These are phyloP conservation scores for Talaromyces sp. DNA, from an alignment of 2,329 filamentous ascomycete species.

Conservation along the genomic window DNA sequence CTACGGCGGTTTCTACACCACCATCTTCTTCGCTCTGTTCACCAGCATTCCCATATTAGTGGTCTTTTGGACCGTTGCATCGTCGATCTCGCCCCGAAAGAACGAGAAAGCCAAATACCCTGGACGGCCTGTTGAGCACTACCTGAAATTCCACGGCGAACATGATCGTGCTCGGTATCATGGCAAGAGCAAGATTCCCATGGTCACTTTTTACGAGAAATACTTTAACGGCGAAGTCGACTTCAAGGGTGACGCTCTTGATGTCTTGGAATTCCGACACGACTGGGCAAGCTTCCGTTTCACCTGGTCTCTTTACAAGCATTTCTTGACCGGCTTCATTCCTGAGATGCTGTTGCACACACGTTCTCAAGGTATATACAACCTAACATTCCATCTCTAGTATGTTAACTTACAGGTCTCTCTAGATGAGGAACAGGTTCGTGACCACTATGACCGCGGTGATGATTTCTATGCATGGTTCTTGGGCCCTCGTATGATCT, in stretches of 20 bases:
- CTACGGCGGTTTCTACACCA: conserved; percentile 80
- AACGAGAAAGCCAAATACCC: conserved; percentile 89
- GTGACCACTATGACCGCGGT: conserved; percentile 94
- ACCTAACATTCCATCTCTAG: neutral
- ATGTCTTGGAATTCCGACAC: conserved; percentile 87
- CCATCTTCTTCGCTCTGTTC: conserved; percentile 78
- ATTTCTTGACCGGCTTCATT: conserved; percentile 81
- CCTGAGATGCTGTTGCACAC: conserved; percentile 92
- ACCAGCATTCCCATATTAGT: conserved; percentile 74
- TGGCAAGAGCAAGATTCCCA: conserved; percentile 47
- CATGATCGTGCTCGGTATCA: conserved; percentile 44
- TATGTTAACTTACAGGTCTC: neutral
- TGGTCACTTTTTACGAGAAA: conserved; percentile 92
- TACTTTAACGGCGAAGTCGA: conserved; percentile 94
- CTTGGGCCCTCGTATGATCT: conserved; percentile 96
- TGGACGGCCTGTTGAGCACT: conserved; percentile 83
- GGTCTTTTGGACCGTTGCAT: conserved; percentile 76
- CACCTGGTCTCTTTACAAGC: conserved; percentile 78
- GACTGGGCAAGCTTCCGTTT: conserved; percentile 97
- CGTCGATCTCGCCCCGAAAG: conserved; percentile 77
- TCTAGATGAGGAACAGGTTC: conserved; percentile 91
- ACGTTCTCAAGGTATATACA: conserved; percentile 67
- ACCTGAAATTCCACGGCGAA: conserved; percentile 53
- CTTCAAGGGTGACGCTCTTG: conserved; percentile 88
- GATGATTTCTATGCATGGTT: conserved; percentile 99